Evolutionary conservation across 805 yeast species (phyloP).

Genomic region (Candida nanaspora): DNA sequence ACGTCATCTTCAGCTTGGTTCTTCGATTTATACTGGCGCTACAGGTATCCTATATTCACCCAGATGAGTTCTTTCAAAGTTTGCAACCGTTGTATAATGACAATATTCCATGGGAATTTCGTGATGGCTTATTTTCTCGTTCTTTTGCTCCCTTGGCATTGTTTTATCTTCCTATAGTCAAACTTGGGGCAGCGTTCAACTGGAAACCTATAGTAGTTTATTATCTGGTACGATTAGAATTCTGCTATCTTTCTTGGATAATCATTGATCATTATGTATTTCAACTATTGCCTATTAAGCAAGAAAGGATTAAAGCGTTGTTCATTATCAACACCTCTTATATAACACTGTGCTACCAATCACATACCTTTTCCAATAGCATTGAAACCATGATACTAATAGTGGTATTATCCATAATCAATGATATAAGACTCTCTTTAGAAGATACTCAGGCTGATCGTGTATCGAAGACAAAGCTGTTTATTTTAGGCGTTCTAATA

Average conservation of each 20-base stretch:
- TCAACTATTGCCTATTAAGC: constrained; percentile 25
- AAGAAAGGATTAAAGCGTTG: constrained; percentile 31
- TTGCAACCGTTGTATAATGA: constrained; percentile 60
- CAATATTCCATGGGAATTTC: constrained; percentile 80
- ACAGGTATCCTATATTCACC: constrained; percentile 84
- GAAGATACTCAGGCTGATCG: constrained; percentile 3
- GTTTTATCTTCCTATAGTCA: constrained; percentile 61
- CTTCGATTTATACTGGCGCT: constrained; percentile 51
- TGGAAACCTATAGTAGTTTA: constrained; percentile 42
- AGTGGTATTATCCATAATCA: constrained; percentile 42
- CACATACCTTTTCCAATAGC: constrained; percentile 86
- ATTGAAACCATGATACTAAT: constrained; percentile 60
- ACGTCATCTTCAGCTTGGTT: constrained; percentile 34
- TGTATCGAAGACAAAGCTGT: constrained; percentile 9
- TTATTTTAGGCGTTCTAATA: constrained; percentile 39
- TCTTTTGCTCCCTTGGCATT: constrained; percentile 64
- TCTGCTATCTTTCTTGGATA: constrained; percentile 25
- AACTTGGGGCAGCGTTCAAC: constrained; percentile 25
- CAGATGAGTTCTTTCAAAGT: constrained; percentile 96
- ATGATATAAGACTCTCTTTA: constrained; percentile 17
- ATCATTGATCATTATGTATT: constrained; percentile 23
- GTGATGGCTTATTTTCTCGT: constrained; percentile 43
- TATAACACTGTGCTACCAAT: constrained; percentile 70
- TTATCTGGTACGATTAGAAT: constrained; percentile 45
- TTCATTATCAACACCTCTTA: constrained; percentile 52